Evolutionary conservation across 805 yeast species (phyloP).

Genomic region (Ascoidea tarda): DNA sequence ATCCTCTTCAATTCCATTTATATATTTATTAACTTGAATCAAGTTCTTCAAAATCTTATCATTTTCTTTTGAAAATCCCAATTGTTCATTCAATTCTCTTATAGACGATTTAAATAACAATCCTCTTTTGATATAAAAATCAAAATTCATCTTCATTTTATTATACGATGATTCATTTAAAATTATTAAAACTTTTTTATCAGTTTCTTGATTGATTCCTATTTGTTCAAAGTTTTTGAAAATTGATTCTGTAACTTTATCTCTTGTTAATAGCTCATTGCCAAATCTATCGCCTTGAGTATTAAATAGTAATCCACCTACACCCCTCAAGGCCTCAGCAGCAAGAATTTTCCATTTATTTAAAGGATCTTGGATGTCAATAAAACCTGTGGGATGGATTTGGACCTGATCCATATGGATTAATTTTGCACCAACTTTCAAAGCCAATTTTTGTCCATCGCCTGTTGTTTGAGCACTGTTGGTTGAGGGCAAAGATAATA

Average conservation of each 20-base stretch:
- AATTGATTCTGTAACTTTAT: slow-evolving; percentile 32
- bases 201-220: slow-evolving; percentile 16
- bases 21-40: slow-evolving; percentile 11
- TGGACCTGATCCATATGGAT: slow-evolving; percentile 47
- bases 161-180: slow-evolving; percentile 29
- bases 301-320: slow-evolving; percentile 40
- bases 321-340: slow-evolving; percentile 45
- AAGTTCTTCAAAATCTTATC: slow-evolving; percentile 15
- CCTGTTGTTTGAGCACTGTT: slow-evolving; percentile 44
- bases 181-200: slow-evolving; percentile 20
- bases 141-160: slow-evolving; percentile 32
- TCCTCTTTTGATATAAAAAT: slow-evolving; percentile 31
- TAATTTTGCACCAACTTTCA: slow-evolving; percentile 30
- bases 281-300: slow-evolving; percentile 34
- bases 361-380: slow-evolving; percentile 25
- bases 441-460: slow-evolving; percentile 41
- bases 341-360: slow-evolving; percentile 39
- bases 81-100: slow-evolving; percentile 16
- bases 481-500: slow-evolving; percentile 34
- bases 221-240: slow-evolving; percentile 13
- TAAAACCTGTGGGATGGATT: slow-evolving; percentile 50
- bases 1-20: slow-evolving; percentile 15
- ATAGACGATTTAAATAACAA: slow-evolving; percentile 19
- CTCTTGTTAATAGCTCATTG: slow-evolving; percentile 41
- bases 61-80: slow-evolving; percentile 13